Evolutionary conservation across 139 green algal genomes (phyloP).

Genomic region (Axilococcus clingmanii): DNA sequence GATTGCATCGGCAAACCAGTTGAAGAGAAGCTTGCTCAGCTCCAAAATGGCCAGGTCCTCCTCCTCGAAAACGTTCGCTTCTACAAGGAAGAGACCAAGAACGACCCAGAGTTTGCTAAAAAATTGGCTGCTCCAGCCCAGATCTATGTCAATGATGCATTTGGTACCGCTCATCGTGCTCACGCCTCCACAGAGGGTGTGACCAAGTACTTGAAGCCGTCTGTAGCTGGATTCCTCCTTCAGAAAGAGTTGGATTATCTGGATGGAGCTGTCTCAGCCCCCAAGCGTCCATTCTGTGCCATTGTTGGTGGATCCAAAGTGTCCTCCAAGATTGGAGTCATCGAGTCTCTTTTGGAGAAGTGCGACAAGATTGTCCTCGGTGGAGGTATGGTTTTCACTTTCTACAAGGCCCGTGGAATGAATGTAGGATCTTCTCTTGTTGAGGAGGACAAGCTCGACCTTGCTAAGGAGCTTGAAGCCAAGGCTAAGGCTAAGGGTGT

Average conservation of each 20-base stretch:
- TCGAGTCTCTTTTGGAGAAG: slow-evolving; percentile 91
- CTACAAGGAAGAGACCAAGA: slow-evolving; percentile 99
- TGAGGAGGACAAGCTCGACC: slow-evolving; percentile 98
- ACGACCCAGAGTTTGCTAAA: slow-evolving; percentile 86
- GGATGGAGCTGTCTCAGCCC: slow-evolving; percentile 78
- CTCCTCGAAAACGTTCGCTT: slow-evolving; percentile 95
- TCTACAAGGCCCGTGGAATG: slow-evolving; percentile 93
- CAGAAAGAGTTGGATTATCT: slow-evolving; percentile 97
- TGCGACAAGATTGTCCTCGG: slow-evolving; percentile 92
- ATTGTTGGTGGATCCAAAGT: slow-evolving; percentile 99
- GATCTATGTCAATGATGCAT: slow-evolving; percentile 98
- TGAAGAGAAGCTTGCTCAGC: slow-evolving; percentile 41
- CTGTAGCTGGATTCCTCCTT: slow-evolving; percentile 61
- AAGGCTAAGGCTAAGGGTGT: slow-evolving; percentile 81
- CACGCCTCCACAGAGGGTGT: slow-evolving; percentile 97
- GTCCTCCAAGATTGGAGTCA: slow-evolving; percentile 98
- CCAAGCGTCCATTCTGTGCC: slow-evolving; percentile 90
- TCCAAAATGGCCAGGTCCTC: slow-evolving; percentile 77
- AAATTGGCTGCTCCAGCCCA: slow-evolving; percentile 90
- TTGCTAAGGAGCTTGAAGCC: slow-evolving; percentile 83
- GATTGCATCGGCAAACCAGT: slow-evolving; percentile 95
- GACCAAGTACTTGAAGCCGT: slow-evolving; percentile 73
- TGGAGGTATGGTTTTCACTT: slow-evolving; percentile 98
- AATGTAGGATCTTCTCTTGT: slow-evolving; percentile 84
- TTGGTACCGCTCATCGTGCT: slow-evolving; percentile 96